A percentile compares a stretch with the other conserved stretches of the same genome.
Evolutionary conservation across 2,329 filamentous ascomycete genomes (phyloP).

Genomic region (Sarocladium oryzae): DNA sequence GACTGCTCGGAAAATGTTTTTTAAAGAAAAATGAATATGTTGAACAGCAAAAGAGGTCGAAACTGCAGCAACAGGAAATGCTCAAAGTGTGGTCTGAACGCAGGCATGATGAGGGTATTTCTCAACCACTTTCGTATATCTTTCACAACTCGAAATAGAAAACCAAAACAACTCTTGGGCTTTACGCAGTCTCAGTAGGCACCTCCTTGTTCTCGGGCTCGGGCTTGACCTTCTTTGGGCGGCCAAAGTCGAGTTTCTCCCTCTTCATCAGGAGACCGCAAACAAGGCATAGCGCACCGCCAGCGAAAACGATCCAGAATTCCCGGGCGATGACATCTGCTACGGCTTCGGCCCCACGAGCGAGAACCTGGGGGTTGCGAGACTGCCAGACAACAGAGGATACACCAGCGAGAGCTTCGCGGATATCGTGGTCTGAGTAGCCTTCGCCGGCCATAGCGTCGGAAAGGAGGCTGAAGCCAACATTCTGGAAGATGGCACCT

Average conservation of each 20-base stretch:
- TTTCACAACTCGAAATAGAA: not conserved
- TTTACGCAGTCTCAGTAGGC: conserved; percentile 1
- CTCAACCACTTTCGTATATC: not conserved
- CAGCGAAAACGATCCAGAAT: conserved; percentile 21
- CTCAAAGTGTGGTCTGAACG: not conserved
- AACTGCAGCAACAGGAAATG: not conserved
- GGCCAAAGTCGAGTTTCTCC: conserved; percentile 21
- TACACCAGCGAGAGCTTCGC: conserved; percentile 21
- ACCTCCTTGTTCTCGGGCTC: conserved; percentile 5
- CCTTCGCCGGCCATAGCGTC: conserved; percentile 15
- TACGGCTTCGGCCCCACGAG: conserved; percentile 18
- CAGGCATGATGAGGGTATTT: not conserved
- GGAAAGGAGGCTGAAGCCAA: conserved; percentile 20
- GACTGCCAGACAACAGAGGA: conserved; percentile 18
- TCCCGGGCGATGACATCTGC: conserved; percentile 19
- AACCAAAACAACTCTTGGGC: too few relatives aligned
- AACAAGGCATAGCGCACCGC: conserved; percentile 19
- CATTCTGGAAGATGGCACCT: conserved; percentile 25
- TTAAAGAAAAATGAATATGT: too few relatives aligned
- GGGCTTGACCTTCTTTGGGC: conserved; percentile 1
- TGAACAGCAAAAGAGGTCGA: not conserved
- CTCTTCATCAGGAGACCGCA: conserved; percentile 21
- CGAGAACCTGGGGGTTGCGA: conserved; percentile 14
- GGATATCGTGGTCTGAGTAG: conserved; percentile 18
- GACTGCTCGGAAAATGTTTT: too few relatives aligned